phyloP scores from a whole-genome alignment of 2,329 filamentous ascomycete genomes.

The Claviceps cyperi region DNA sequence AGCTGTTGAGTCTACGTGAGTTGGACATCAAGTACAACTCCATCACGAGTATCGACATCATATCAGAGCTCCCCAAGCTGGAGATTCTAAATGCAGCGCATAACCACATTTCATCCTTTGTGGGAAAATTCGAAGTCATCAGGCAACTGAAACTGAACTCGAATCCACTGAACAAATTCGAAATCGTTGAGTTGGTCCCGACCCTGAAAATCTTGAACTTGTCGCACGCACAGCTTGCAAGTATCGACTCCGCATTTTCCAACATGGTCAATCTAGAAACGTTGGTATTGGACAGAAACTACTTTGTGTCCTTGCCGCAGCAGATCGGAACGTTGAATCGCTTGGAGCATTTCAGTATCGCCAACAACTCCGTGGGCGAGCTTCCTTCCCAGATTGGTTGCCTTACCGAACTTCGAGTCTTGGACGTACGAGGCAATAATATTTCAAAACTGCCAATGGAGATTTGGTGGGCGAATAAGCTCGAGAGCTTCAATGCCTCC shows the following conservation, averaged over 20 bases:
- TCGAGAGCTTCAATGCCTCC: conserved; percentile 88
- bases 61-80: conserved; percentile 69
- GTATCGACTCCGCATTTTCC: conserved; percentile 77
- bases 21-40: conserved; percentile 90
- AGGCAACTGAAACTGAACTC: conserved; percentile 81
- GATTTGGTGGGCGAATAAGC: conserved; percentile 84
- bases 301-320: conserved; percentile 77
- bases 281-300: conserved; percentile 84
- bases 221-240: conserved; percentile 79
- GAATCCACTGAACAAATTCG: conserved; percentile 89
- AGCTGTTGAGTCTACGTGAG: conserved; percentile 69
- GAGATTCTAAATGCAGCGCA: conserved; percentile 85
- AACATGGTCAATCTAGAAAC: conserved; percentile 79
- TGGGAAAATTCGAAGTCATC: conserved; percentile 74
- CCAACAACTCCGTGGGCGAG: conserved; percentile 75
- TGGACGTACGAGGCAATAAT: conserved; percentile 91
- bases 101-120: conserved; percentile 82
- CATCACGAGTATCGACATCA: conserved; percentile 75
- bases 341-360: conserved; percentile 85
- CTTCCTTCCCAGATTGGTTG: conserved; percentile 81
- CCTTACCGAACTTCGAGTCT: conserved; percentile 64
- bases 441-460: conserved; percentile 77
- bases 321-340: conserved; percentile 73
- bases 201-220: conserved; percentile 79
- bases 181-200: conserved; percentile 60